Percentiles rank a stretch among this genome's conserved stretches.
phyloP scores from a whole-genome alignment of 176 grass and related monocot genomes.

The Phoenix roebelenii region DNA sequence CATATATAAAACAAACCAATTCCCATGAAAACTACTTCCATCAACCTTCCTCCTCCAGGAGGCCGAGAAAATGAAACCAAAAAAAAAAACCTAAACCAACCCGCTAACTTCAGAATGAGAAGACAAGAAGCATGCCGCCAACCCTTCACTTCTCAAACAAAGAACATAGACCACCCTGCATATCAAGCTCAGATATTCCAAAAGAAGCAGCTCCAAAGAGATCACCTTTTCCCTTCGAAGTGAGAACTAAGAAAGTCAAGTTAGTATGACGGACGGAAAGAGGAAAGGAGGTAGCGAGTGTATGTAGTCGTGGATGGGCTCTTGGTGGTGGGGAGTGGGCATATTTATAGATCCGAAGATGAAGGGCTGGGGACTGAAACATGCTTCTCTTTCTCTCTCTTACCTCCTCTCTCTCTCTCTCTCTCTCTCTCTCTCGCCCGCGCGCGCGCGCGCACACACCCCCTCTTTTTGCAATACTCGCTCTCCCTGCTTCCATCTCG shows the following conservation, averaged over 20 bases:
- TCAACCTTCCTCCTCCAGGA: too few species aligned
- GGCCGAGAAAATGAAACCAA: too few species aligned
- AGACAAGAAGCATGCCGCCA: not conserved
- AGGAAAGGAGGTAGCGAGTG: not conserved
- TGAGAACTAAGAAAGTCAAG: not conserved
- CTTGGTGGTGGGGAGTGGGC: conserved; percentile 1
- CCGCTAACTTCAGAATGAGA: not conserved
- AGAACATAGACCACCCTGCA: too few species aligned
- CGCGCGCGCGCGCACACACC: too few species aligned
- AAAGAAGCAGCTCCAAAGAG: not conserved
- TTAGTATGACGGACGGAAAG: not conserved
- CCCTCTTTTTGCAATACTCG: not conserved
- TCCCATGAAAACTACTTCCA: too few species aligned
- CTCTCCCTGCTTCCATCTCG: too few species aligned
- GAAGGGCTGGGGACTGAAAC: not conserved
- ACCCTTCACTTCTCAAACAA: too few species aligned
- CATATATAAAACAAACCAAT: too few species aligned
- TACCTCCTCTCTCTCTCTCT: not conserved
- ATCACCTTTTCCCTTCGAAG: conserved; percentile 2
- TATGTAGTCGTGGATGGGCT: not conserved
- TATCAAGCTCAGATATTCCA: not conserved
- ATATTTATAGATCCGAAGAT: conserved; percentile 14
- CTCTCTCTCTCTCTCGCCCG: not conserved
- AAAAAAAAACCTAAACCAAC: too few species aligned
- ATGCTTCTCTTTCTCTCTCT: not conserved